A percentile compares a stretch with the other conserved stretches of the same genome.
Evolutionary conservation across 345 rosid genomes (phyloP).

Genomic region (Viola odorata): DNA sequence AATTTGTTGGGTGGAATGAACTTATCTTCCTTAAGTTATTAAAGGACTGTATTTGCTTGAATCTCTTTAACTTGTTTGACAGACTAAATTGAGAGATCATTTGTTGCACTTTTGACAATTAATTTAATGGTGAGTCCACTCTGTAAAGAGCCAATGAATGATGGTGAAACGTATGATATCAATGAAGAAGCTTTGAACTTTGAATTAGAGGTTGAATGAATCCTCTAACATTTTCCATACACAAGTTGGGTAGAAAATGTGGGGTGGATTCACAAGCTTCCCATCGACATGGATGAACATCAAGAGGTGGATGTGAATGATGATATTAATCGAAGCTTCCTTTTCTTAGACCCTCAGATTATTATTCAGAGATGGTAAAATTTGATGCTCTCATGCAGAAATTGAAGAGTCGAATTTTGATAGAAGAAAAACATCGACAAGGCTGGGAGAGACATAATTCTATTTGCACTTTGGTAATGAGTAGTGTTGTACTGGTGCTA

Average conservation of each 20-base stretch:
- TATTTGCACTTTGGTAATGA: too few species aligned
- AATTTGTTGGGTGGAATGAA: too few species aligned
- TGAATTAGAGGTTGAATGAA: constrained; percentile 46
- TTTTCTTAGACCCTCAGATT: constrained; percentile 74
- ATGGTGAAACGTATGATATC: constrained; percentile 38
- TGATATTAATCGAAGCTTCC: constrained; percentile 60
- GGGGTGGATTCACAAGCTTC: constrained; percentile 65
- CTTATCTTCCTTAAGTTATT: too few species aligned
- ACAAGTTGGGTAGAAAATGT: constrained; percentile 66
- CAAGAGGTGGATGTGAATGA: constrained; percentile 89
- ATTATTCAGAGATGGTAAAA: constrained; percentile 85
- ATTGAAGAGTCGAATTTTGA: constrained; percentile 63
- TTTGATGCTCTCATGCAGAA: constrained; percentile 73
- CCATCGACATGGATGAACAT: constrained; percentile 52
- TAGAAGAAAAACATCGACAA: constrained; percentile 70
- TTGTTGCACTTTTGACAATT: neutral
- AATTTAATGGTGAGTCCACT: neutral
- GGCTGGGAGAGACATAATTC: constrained; percentile 85
- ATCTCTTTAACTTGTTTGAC: too few species aligned
- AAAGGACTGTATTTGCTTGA: too few species aligned
- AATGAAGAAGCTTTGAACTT: constrained; percentile 33
- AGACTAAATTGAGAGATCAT: too few species aligned
- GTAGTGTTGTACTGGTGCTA: too few species aligned
- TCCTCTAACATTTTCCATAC: constrained; percentile 60
- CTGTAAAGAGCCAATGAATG: constrained; percentile 18